A percentile compares a stretch with the other conserved stretches of the same genome.
phyloP scores from a whole-genome alignment of 495 filamentous ascomycete genomes.

The Cercophora newfieldiana region DNA sequence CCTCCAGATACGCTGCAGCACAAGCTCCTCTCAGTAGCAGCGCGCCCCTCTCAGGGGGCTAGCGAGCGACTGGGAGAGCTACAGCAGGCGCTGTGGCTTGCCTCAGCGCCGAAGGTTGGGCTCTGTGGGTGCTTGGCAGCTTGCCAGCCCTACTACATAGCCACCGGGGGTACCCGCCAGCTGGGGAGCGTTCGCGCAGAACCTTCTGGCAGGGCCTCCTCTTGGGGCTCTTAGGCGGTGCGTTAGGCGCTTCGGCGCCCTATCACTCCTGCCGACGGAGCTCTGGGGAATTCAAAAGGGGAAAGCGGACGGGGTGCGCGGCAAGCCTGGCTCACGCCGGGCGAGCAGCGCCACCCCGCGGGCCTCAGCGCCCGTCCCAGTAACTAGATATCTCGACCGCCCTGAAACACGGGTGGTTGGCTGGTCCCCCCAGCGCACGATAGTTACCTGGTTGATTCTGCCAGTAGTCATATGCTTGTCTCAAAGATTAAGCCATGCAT shows the following conservation, averaged over 20 bases:
- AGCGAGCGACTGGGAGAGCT: neutral
- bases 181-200: conserved; percentile 7
- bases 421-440: conserved; percentile 40
- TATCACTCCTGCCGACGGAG: conserved; percentile 37
- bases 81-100: neutral
- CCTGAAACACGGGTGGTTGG: conserved; percentile 22
- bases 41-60: neutral
- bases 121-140: conserved; percentile 14
- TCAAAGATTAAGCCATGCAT: conserved; percentile 76
- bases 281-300: conserved; percentile 49
- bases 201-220: conserved; percentile 32
- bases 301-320: conserved; percentile 46
- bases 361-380: conserved; percentile 10
- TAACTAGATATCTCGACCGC: conserved; percentile 28
- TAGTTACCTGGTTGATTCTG: conserved; percentile 72
- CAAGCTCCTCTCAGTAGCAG: neutral
- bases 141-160: conserved; percentile 12
- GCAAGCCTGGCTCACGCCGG: conserved; percentile 23
- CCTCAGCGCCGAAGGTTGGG: conserved; percentile 12
- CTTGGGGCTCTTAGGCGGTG: conserved; percentile 41
- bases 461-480: conserved; percentile 72
- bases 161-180: conserved; percentile 10
- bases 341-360: conserved; percentile 24
- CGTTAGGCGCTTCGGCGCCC: conserved; percentile 5
- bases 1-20: neutral